Conservation (phyloP, 2,329 filamentous ascomycete species). For the Epichloe glyceriae region DNA sequence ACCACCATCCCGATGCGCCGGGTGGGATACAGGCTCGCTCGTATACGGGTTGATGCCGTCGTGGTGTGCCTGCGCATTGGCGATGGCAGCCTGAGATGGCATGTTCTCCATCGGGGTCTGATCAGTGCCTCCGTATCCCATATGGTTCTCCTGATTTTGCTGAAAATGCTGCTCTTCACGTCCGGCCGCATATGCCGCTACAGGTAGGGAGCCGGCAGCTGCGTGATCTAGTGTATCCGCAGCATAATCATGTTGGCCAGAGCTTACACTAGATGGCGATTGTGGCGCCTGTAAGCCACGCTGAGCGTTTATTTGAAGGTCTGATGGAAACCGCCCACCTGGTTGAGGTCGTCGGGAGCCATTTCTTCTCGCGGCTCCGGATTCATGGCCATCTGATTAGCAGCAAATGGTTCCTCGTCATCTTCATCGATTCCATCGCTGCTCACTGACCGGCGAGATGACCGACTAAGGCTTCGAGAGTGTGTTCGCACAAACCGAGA, state of each 20-base stretch:
- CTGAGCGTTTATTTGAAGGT: conserved; percentile 67
- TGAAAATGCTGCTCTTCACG: conserved; percentile 9
- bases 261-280: conserved; percentile 73
- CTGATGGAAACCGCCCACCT: conserved; percentile 94
- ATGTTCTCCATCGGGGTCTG: conserved; percentile 34
- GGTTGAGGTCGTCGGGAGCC: conserved; percentile 61
- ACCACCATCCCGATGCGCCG: conserved; percentile 7
- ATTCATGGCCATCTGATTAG: conserved; percentile 30
- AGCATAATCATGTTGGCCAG: conserved; percentile 34
- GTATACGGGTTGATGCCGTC: conserved; percentile 48
- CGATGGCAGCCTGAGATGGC: conserved; percentile 36
- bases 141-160: conserved; percentile 7
- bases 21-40: conserved; percentile 25
- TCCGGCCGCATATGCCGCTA: conserved; percentile 15
- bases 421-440: conserved; percentile 69
- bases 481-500: conserved; percentile 77
- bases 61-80: conserved; percentile 35
- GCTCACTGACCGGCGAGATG: conserved; percentile 48
- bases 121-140: conserved; percentile 33
- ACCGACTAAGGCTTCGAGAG: conserved; percentile 61
- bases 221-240: conserved; percentile 46
- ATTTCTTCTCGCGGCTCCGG: conserved; percentile 36
- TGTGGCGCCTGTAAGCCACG: conserved; percentile 69
- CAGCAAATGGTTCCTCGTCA: conserved; percentile 50
- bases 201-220: conserved; percentile 41